Percentiles rank a stretch among this genome's conserved stretches.
Conservation (phyloP, 345 rosid genomes). For the Euphorbia lathyris region DNA sequence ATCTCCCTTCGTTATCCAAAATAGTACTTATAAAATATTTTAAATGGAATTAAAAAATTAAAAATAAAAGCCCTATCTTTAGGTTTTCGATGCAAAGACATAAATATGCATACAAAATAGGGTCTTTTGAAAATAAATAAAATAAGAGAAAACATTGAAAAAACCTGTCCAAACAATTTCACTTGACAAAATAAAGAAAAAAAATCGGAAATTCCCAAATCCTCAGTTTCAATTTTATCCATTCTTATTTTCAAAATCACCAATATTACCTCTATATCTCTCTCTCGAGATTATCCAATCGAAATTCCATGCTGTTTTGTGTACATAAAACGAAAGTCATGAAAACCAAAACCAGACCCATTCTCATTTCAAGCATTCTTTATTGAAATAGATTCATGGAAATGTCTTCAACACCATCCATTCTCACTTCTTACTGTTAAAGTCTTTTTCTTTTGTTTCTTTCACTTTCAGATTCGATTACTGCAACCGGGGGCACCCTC, state of each 20-base stretch:
- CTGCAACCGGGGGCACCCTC: neutral
- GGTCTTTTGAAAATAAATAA: no score
- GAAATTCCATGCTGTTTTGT: neutral
- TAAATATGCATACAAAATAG: constrained; percentile 1
- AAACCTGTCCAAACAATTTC: constrained; percentile 11
- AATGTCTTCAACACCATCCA: neutral
- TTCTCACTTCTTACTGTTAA: constrained; percentile 4
- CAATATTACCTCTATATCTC: neutral
- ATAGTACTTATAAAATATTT: no score
- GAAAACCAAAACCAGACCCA: neutral
- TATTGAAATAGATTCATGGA: constrained; percentile 6
- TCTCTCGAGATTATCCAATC: neutral
- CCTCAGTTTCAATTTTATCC: constrained; percentile 3
- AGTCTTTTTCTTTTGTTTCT: constrained; percentile 5
- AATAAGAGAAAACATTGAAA: neutral
- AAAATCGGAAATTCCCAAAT: neutral
- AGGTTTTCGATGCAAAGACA: constrained; percentile 19
- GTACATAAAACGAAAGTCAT: neutral
- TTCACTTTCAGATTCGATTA: constrained; percentile 3
- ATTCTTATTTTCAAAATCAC: neutral
- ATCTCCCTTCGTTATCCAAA: constrained; percentile 22
- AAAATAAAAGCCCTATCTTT: constrained; percentile 19
- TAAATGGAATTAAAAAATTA: neutral
- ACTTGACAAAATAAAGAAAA: neutral
- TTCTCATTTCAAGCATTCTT: neutral